Evolutionary conservation across 441 rosid genomes (phyloP).

Genomic region (Erodium trifolium): DNA sequence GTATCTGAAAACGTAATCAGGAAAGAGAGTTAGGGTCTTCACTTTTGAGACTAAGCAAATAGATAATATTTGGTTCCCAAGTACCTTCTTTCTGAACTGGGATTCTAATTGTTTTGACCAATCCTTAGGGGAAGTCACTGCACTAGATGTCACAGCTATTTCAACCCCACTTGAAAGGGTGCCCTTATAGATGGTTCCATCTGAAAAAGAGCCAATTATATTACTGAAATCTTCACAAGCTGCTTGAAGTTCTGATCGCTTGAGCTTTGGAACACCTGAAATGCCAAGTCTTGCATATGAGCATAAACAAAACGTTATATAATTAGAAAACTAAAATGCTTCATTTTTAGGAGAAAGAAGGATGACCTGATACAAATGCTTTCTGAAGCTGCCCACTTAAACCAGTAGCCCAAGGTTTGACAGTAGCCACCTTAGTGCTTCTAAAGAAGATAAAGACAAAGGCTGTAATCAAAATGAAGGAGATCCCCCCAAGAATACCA

Average conservation of each 20-base stretch:
- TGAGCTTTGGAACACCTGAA: conserved; percentile 72
- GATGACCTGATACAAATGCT: conserved; percentile 68
- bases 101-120: conserved; percentile 71
- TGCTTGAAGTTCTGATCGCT: conserved; percentile 76
- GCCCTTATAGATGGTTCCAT: conserved; percentile 77
- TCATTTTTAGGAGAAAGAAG: conserved; percentile 9
- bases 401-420: conserved; percentile 80
- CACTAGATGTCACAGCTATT: conserved; percentile 64
- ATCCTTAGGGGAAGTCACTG: conserved; percentile 35
- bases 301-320: conserved; percentile 1
- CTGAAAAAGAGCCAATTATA: conserved; percentile 70
- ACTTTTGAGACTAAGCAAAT: not conserved
- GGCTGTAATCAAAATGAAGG: conserved; percentile 37
- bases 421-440: conserved; percentile 55
- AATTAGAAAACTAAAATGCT: not conserved
- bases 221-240: conserved; percentile 99
- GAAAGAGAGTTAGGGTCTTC: not conserved
- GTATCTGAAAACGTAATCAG: conserved; percentile 45
- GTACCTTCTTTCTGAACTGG: conserved; percentile 72
- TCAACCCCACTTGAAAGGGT: conserved; percentile 88
- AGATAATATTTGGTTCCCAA: not conserved
- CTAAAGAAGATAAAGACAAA: conserved; percentile 33
- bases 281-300: conserved; percentile 14
- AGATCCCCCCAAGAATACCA: conserved; percentile 37
- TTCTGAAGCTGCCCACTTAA: conserved; percentile 86